Evolutionary conservation across 2,329 filamentous ascomycete genomes (phyloP).

Genomic region (Tolypocladium endophyticum): DNA sequence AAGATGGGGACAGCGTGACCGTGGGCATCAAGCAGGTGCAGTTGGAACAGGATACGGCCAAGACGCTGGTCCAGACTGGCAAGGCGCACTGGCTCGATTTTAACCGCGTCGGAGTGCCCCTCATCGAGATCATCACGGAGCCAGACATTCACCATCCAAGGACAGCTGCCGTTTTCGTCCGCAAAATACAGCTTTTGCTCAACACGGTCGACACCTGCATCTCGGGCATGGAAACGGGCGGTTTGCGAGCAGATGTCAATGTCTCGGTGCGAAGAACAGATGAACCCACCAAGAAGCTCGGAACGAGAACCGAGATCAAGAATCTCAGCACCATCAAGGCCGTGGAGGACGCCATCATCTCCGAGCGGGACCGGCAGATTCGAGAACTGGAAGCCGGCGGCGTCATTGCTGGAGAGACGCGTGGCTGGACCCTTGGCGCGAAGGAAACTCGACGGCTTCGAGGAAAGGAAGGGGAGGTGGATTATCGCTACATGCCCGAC

Average conservation of each 20-base stretch:
- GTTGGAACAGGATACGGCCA: conserved; percentile 96
- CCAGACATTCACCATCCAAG: conserved; percentile 80
- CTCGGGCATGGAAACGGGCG: conserved; percentile 86
- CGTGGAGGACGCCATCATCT: conserved; percentile 86
- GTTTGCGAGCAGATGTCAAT: conserved; percentile 87
- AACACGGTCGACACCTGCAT: conserved; percentile 76
- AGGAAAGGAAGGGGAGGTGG: conserved; percentile 92
- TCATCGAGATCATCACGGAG: conserved; percentile 91
- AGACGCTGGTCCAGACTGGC: conserved; percentile 70
- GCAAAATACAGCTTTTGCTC: conserved; percentile 77
- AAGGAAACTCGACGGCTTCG: conserved; percentile 72
- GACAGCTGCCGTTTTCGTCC: conserved; percentile 78
- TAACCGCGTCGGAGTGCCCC: conserved; percentile 80
- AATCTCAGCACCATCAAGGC: conserved; percentile 92
- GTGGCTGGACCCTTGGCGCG: conserved; percentile 82
- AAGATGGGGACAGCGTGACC: conserved; percentile 58
- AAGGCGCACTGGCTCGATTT: conserved; percentile 77
- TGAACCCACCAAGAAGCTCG: conserved; percentile 40
- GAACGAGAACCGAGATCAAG: conserved; percentile 92
- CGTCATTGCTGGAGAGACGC: conserved; percentile 70
- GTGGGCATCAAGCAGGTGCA: conserved; percentile 90
- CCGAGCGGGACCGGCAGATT: conserved; percentile 86
- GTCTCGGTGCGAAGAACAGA: conserved; percentile 65
- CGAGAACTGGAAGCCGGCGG: conserved; percentile 65
- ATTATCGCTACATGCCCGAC: conserved; percentile 98